Evolutionary conservation across 768 basidiomycete genomes (phyloP), one percentile per base, ranked within the genome.

Genomic region (Termitomyces sp.): DNA sequence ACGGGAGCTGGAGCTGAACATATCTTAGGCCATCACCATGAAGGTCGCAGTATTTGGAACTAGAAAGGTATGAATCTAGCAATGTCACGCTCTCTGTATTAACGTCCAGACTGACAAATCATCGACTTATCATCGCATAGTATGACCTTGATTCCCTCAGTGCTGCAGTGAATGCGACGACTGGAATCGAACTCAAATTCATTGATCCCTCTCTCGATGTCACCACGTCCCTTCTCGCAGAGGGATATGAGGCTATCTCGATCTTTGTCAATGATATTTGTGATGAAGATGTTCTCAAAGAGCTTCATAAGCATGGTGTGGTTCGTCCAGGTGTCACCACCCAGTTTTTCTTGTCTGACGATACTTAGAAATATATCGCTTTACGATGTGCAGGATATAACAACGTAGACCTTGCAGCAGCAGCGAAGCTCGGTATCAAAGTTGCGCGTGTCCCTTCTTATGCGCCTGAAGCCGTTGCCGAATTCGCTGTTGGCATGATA

Each of bases 401-500:
- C 63, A 77, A 77, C 50, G 74, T 78, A 50, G 77, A 78, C 51
- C 64, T 78, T 31, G 51, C 55, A 30, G 63, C 72, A 3, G 70
- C 76, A 3, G 56, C 57, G 6, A 65, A 66, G 48, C 58, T 68
- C 33, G 71, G 68, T 18, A 73, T 78, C 64, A 72, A 73, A 57
- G 73, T 78, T 31, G 73, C 68, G 7, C 73, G 75, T 4, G 77
- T 77, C 1, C 77, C 77, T 5, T 72, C 77, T 8, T 78, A 78
- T 60, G 74, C 77, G 22, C 76, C 77, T 2, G 75, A 76, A 64
- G 74, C 77, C 11, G 73, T 78, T 27, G 77, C 77, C 16, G 77
- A 78, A 60, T 78, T 78, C 63, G 69, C 76, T 16, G 73, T 78
- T 20, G 77, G 77, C n/a, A 78, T 77, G 75, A 71, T 78, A 54